Evolutionary conservation across 192 early-diverging fungal species (phyloP), one percentile per base, ranked within the genome.

Genomic region (Allomyces macrogynus): DNA sequence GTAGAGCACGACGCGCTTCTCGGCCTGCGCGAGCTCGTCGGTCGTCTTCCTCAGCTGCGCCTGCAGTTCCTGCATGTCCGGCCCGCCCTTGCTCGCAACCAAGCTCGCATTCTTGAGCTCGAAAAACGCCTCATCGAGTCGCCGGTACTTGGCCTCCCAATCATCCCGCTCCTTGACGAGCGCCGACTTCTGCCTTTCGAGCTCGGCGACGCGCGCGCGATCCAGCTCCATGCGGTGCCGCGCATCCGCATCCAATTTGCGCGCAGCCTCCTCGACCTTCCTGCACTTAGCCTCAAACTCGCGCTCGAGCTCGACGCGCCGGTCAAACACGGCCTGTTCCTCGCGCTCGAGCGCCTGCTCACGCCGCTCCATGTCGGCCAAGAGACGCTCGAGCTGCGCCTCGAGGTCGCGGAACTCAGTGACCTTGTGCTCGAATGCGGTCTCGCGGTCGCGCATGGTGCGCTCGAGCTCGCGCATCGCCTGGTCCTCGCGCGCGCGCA

Each of bases 281-380:
- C 20, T 43, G 20, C 25, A 12, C 23, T 20, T 12, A 7, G 32
- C 18, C 7, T 32, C 64, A 4, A 27, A 26, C n/a, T 64, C 64
- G 23, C 64, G 64, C 64, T 64, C 64, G 23, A 64, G 32, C 43
- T 32, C 64, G 24, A n/a, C 64, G 26, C 64, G 64, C 42, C 64
- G 26, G 40, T 27, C 64, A 20, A 27, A 20, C 26, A 64, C 23
- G 40, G n/a, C 64, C 64, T 20, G 12, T 22, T 64, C 64, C 23
- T 27, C 64, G 32, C 43, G 64, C 23, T 43, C 16, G 3, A 64
- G 20, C 43, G 26, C 43, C 20, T 42, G 64, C n/a, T 64, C 64
- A 10, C 64, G 26, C 23, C 23, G 32, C 40, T 64, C 64, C 23
- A 64, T 27, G 4, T 23, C 43, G 23, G 43, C 64, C 12, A 64